Evolutionary conservation across 306 rosid genomes (phyloP), one percentile per base, ranked within the genome.

Genomic region (Cicer judaicum): DNA sequence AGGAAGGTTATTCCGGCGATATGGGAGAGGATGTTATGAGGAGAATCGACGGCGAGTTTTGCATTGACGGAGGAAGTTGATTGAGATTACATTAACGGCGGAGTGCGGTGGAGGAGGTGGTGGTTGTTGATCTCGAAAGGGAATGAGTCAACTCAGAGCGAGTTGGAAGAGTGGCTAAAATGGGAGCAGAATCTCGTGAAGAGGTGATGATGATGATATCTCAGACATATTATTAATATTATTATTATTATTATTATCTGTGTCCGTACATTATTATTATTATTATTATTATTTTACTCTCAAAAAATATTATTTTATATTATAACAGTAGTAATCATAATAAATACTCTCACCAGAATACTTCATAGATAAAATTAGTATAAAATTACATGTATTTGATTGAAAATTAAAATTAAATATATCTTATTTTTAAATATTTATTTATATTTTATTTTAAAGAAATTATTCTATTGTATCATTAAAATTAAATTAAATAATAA

Each of bases 21-120:
- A 44, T 65, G 71, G 71, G 71, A 65, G 71, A 65, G 39, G 71
- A 43, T 10, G 40, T 59, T 83, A 72, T 79, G 62, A 62, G 15
- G 44, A 70, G 72, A 84, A 74, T 81, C 87, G 68, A 80, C 82
- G 85, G 80, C n/a, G 64, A 64, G 66, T 66, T 82, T 65, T 40
- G 72, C 86, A 79, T 80, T 63, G 78, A 60, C 21, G 73, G 46
- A 41, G 81, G 29, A 44, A 38, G 61, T 59, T n/a, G 16, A 56
- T n/a, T 21, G 46, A 46, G 66, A 65, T 52, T 68, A 79, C 88
- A 74, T 48, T 66, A 52, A 67, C 70, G 67, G 68, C n/a, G 59
- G 54, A 48, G 68, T 60, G 7, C 46, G 62, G 74, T 9, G 50
- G 60, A 15, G 49, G 43, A 19, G 7, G 14, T 3, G 65, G 47